Evolutionary conservation across 768 basidiomycete species (phyloP).

Genomic region (Mycena crocata): DNA sequence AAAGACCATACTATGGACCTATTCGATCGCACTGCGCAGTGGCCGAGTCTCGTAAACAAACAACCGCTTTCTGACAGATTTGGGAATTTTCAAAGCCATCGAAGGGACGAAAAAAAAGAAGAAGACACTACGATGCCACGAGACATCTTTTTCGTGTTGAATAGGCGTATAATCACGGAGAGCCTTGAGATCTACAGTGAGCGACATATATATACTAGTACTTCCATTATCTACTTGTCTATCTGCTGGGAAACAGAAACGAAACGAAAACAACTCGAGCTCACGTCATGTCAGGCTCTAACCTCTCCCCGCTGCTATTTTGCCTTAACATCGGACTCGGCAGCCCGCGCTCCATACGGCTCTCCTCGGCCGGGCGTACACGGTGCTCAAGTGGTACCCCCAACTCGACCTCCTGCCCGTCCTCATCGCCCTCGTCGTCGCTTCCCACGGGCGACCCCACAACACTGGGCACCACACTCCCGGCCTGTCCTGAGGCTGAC

Average conservation of each 20-base stretch:
- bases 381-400: constrained; percentile 45
- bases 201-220: background rate
- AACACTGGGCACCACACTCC: constrained; percentile 33
- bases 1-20: background rate
- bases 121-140: too few relatives aligned
- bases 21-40: background rate
- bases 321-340: constrained; percentile 70
- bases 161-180: background rate
- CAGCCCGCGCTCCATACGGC: constrained; percentile 71
- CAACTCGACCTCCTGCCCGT: constrained; percentile 35
- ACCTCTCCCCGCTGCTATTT: constrained; percentile 30
- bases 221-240: constrained; percentile 10
- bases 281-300: constrained; percentile 23
- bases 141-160: too few relatives aligned
- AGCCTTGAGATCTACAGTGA: background rate
- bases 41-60: background rate
- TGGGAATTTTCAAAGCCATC: background rate
- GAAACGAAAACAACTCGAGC: background rate
- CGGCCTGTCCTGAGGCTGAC: constrained; percentile 46
- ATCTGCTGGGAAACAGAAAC: background rate
- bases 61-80: constrained; percentile 12
- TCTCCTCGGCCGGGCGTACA: constrained; percentile 61
- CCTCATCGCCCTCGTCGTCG: constrained; percentile 49
- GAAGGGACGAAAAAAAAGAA: too few relatives aligned
- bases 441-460: constrained; percentile 48